Evolutionary conservation across 164 flowering plant genomes (phyloP).

Genomic region (Kingdonia uniflora): DNA sequence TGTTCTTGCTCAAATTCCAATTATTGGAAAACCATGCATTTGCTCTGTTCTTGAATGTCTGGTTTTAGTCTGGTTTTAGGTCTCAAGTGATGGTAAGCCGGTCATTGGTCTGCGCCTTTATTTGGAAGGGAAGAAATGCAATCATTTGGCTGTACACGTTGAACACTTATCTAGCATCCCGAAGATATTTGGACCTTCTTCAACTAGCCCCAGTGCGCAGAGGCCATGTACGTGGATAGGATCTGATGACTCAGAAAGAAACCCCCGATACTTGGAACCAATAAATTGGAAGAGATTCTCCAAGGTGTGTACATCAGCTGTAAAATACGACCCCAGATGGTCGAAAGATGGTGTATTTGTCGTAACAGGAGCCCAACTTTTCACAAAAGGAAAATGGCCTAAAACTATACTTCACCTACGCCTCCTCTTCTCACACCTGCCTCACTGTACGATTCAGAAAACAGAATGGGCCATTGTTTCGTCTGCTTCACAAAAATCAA

Average conservation of each 20-base stretch:
- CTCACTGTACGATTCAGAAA: slow-evolving; percentile 52
- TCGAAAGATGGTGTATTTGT: slow-evolving; percentile 49
- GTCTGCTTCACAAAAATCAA: slow-evolving; percentile 44
- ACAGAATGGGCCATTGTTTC: slow-evolving; percentile 65
- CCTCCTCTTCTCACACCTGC: slow-evolving; percentile 52
- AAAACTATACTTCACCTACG: slow-evolving; percentile 70
- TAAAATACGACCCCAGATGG: slow-evolving; percentile 66
- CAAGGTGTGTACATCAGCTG: slow-evolving; percentile 57
- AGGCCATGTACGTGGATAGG: slow-evolving; percentile 57
- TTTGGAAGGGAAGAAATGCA: slow-evolving; percentile 78
- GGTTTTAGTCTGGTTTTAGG: slow-evolving; percentile 28
- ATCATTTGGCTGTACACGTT: slow-evolving; percentile 67
- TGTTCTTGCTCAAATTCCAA: too few relatives aligned
- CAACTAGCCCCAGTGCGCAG: slow-evolving; percentile 6
- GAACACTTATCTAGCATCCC: slow-evolving; percentile 82
- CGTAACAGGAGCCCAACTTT: slow-evolving; percentile 84
- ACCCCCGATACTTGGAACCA: slow-evolving; percentile 44
- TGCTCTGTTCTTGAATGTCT: too few relatives aligned
- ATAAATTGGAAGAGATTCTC: slow-evolving; percentile 66
- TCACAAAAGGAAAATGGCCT: slow-evolving; percentile 64
- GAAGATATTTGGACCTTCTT: slow-evolving; percentile 25
- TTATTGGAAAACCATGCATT: too few relatives aligned
- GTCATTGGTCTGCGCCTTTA: slow-evolving; percentile 72
- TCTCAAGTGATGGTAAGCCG: slow-evolving; percentile 54
- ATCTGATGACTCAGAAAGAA: slow-evolving; percentile 37